These are phyloP conservation scores for Penicillium sp. DNA, from an alignment of 2,329 filamentous ascomycete species.

Conservation along the genomic window DNA sequence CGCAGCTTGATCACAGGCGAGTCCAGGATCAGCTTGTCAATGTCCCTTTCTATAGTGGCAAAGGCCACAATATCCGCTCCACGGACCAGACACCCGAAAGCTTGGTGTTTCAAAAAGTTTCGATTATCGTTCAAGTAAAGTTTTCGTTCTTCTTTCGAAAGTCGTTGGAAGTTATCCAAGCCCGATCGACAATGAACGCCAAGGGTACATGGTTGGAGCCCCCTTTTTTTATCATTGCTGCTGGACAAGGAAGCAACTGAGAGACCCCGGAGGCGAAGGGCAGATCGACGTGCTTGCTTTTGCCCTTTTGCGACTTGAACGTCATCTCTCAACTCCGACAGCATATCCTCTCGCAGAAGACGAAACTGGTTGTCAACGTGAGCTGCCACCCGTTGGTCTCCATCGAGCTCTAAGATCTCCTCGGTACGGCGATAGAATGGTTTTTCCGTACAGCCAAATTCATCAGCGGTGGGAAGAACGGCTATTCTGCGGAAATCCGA, in stretches of 20 bases:
- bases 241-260: not conserved
- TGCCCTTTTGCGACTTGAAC: conserved; percentile 48
- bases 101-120: conserved; percentile 55
- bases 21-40: conserved; percentile 34
- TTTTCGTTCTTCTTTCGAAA: not conserved
- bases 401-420: conserved; percentile 43
- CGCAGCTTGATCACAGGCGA: not conserved
- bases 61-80: conserved; percentile 54
- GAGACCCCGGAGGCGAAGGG: conserved; percentile 39
- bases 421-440: conserved; percentile 55
- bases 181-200: not conserved
- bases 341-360: conserved; percentile 66
- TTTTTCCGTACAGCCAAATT: conserved; percentile 52
- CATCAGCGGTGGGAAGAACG: conserved; percentile 64
- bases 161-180: not conserved
- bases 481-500: conserved; percentile 57
- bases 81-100: conserved; percentile 56
- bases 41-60: conserved; percentile 51
- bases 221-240: not conserved
- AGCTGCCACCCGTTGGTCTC: conserved; percentile 36
- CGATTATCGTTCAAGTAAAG: conserved; percentile 39
- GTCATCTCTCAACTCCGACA: conserved; percentile 62
- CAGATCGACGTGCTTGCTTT: conserved; percentile 44
- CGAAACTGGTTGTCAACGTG: conserved; percentile 71
- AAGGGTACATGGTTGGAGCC: conserved; percentile 51